phyloP scores from a whole-genome alignment of 257 asterid genomes.

The Plantago elongata region DNA sequence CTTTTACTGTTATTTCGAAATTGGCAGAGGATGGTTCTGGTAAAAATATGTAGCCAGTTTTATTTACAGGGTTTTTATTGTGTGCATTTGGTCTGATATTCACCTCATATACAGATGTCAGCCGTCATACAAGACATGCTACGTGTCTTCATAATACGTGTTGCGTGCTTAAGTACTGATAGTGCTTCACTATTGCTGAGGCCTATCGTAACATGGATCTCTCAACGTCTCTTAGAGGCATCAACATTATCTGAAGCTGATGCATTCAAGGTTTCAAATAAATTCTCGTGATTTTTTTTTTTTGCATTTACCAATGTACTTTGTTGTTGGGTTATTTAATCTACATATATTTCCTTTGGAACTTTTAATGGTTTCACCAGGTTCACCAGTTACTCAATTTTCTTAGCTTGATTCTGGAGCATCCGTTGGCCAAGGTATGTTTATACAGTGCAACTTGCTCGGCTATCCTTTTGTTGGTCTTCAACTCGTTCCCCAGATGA shows the following conservation, averaged over 20 bases:
- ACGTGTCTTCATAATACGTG: slow-evolving; percentile 73
- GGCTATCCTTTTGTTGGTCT: not conserved
- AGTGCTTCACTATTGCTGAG: slow-evolving; percentile 64
- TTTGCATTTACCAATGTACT: slow-evolving; percentile 19
- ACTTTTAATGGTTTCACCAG: slow-evolving; percentile 27
- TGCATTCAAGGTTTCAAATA: slow-evolving; percentile 58
- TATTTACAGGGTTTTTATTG: not conserved
- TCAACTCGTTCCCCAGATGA: slow-evolving; percentile 2
- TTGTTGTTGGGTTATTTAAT: slow-evolving; percentile 7
- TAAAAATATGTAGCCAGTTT: not conserved
- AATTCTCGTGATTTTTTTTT: not conserved
- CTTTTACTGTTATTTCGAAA: not conserved
- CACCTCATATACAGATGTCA: slow-evolving; percentile 19
- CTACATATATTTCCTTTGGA: not conserved
- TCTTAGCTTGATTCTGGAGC: slow-evolving; percentile 73
- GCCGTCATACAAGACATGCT: slow-evolving; percentile 71
- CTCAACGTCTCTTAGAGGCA: slow-evolving; percentile 45
- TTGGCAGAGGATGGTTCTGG: no score
- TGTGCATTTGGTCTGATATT: slow-evolving; percentile 6
- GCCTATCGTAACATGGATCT: slow-evolving; percentile 62
- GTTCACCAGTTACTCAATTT: slow-evolving; percentile 65
- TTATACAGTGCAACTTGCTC: slow-evolving; percentile 11
- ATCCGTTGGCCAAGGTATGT: slow-evolving; percentile 85
- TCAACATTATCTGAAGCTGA: slow-evolving; percentile 57
- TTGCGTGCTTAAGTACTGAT: slow-evolving; percentile 60